Evolutionary conservation across 2,329 filamentous ascomycete genomes (phyloP), one percentile per base, ranked within the genome.

Genomic region (Gaeumannomyces tritici): DNA sequence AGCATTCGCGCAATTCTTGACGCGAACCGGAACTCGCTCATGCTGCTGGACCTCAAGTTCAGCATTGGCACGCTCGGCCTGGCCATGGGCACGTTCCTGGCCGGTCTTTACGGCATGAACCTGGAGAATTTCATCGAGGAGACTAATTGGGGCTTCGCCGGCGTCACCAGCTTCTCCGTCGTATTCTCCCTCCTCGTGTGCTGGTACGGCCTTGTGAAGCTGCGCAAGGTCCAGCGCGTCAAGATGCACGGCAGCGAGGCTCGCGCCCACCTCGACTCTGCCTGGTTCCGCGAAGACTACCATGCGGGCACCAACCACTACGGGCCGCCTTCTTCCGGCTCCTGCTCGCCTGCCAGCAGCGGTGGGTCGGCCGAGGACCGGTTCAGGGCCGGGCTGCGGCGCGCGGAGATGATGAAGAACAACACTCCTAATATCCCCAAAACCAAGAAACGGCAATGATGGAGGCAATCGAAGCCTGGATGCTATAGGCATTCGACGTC

Each of bases 41-140:
- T 99, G 95, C 82, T 99, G 24, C 84, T 98, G 35, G 95, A 98
- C 66, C 87, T 99, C 69, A 96, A 96, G 73, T 96, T 98, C 77
- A 95, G 90, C 72, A 93, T 99, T 64, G 91, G 92, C 63, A 98
- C 95, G 1, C 84, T 99, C 5, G 92, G 93, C n/a, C 86, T 98
- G 59, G 93, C 91, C 62, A 91, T 93, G 72, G 95, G 95, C 62
- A 97, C 95, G 60, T 96, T 98, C 72, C 83, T 97, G 69, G 96
- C 95, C 11, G 93, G 93, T n/a, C 86, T 99, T n/a, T 99, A 98
- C 81, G 95, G 95, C 69, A 98, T 98, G 93, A 99, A 99, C 78
- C 80, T 99, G 66, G 96, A 97, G 73, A 98, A 98, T 76, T 98
- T 97, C 75, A 91, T 98, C 69, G 95, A 99, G 78, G 93, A 98